Evolutionary conservation across 768 basidiomycete species (phyloP).

Genomic region (Tylopilus vinaceipallidus): DNA sequence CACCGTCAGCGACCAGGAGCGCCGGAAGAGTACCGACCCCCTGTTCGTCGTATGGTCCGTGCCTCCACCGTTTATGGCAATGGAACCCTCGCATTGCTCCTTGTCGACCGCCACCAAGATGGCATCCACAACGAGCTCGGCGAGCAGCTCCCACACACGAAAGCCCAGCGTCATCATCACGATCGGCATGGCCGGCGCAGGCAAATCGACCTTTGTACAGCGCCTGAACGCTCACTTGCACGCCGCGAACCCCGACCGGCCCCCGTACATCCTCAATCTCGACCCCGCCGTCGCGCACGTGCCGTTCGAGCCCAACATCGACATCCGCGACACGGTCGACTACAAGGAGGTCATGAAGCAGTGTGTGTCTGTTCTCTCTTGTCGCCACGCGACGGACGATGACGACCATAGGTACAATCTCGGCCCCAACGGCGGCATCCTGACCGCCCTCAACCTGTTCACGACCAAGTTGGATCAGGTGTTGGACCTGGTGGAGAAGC

Average conservation of each 20-base stretch:
- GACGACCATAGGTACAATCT: conserved; percentile 78
- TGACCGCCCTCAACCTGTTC: conserved; percentile 96
- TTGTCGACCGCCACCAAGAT: too few species aligned
- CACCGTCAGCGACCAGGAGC: too few species aligned
- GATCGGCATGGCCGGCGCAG: conserved; percentile 96
- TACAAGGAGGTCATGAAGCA: conserved; percentile 99
- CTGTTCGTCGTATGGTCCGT: too few species aligned
- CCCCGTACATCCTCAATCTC: conserved; percentile 95
- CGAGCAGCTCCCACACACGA: too few species aligned
- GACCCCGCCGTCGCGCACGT: conserved; percentile 93
- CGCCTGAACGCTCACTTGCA: conserved; percentile 92
- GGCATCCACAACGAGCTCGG: too few species aligned
- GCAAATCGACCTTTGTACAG: conserved; percentile 97
- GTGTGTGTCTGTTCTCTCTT: conserved; percentile 54
- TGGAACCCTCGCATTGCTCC: too few species aligned
- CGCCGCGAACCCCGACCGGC: conserved; percentile 54
- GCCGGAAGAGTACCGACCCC: too few species aligned
- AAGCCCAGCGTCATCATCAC: conserved; percentile 84
- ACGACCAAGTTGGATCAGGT: conserved; percentile 99
- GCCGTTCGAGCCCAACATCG: conserved; percentile 95
- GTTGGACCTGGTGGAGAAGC: conserved; percentile 84
- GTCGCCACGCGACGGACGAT: conserved; percentile 13
- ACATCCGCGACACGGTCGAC: conserved; percentile 96
- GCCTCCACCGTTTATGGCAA: too few species aligned
- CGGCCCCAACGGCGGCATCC: conserved; percentile 96